These are phyloP conservation scores for Pezicula radicicola DNA, from an alignment of 2,329 filamentous ascomycete species.

Conservation along the genomic window DNA sequence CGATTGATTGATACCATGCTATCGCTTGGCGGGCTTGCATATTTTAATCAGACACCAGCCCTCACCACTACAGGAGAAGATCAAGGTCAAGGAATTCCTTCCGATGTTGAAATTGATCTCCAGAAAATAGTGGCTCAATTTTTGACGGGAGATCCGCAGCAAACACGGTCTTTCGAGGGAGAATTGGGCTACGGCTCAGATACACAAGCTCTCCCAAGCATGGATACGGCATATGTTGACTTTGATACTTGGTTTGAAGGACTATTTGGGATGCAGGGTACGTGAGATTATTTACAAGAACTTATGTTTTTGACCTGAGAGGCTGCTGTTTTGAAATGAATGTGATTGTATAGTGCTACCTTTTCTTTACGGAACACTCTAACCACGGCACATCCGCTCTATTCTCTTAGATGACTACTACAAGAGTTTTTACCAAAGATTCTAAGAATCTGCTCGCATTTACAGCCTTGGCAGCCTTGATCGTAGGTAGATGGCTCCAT, in stretches of 20 bases:
- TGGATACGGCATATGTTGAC: not conserved
- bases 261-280: not conserved
- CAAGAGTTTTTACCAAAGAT: not conserved
- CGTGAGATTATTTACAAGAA: not conserved
- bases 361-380: too few relatives aligned
- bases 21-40: not conserved
- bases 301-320: too few relatives aligned
- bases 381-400: too few relatives aligned
- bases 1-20: not conserved
- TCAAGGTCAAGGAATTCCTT: not conserved
- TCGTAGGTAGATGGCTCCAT: not conserved
- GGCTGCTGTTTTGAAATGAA: too few relatives aligned
- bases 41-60: not conserved
- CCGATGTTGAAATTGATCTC: not conserved
- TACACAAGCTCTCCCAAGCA: not conserved
- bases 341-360: too few relatives aligned
- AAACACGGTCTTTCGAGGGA: not conserved
- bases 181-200: not conserved
- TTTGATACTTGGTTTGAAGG: constrained; percentile 1
- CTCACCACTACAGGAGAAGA: not conserved
- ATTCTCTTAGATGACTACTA: not conserved
- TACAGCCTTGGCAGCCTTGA: not conserved
- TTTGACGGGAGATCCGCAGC: not conserved
- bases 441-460: not conserved
- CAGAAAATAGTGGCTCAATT: not conserved